Base-by-base conservation (phyloP, 768 basidiomycete species). In the Naganishia onofrii region DNA sequence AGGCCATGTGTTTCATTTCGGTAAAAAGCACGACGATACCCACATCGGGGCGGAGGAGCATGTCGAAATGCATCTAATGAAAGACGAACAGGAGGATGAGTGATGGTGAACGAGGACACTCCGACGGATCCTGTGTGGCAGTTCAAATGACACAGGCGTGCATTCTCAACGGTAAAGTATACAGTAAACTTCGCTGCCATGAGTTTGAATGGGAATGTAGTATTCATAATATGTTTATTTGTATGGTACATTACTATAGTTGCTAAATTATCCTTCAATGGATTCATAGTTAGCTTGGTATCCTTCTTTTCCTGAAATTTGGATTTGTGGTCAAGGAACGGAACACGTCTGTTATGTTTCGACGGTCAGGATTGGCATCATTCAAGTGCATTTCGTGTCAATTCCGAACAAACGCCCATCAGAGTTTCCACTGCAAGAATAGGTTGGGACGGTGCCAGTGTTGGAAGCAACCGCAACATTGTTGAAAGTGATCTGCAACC, bases 1-100 rank as follows among this genome's bases (percentile, higher is more conserved):
- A 10, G 60, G 60, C 13, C 60, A 63, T 36, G 60, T 63, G 5
- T 63, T 63, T n/a, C 60, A 63, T 17, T 63, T 63, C 38, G 60
- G 60, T 6, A 63, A 63, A 28, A 63, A 63, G 38, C 36, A 63
- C 28, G 60, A 63, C 9, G 60, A 44, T 26, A 13, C 28, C 2
- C 29, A 26, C 26, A 2, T 10, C 3, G 23, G 3, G 15, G 60
- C 26, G 10, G 21, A 26, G 13, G 38, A 26, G 38, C n/a, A 63
- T 17, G n/a, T 42, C n/a, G 42, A 63, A 29, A 42, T 63, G 38
- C 60, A 17, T 15, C 19, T 63, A 26, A 26, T 63, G 26, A 21
- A 3, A 15, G 15, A 42, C 42, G 32, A 38, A 8, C 34, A 58
- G 17, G 15, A 58, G 34, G 21, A 36, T n/a, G 19, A 32, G 8